Base-by-base conservation (phyloP, 257 asterid species). In the Schizonepeta tenuifolia region DNA sequence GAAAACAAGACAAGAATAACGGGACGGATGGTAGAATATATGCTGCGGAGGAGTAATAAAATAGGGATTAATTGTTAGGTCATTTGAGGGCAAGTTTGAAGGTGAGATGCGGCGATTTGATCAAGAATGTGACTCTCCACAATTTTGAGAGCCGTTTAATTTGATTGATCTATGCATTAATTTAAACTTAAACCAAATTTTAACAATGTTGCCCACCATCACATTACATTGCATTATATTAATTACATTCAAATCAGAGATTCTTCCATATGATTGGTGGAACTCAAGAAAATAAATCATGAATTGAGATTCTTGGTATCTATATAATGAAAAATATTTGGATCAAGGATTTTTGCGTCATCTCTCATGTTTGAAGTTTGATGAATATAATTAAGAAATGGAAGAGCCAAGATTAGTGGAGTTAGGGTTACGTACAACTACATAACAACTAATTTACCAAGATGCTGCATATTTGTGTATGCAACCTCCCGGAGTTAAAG, bases 91-190 rank as follows among this genome's bases (percentile, higher is more conserved):
- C 80, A 74, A 54, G 57, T 70, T 43, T 12, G 46, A 69, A 31
- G n/a, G 3, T 6, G 80, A 11, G 86, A 76, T 41, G 86, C 82
- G 82, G 86, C 82, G 74, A 79, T 1, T 12, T 4, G 81, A 49
- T 41, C 21, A 38, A 9, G 71, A 69, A n/a, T 12, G 8, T 57
- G 81, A 26, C 86, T 82, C 74, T 79, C 83, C 63, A 26, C 0
- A 50, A 65, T 60, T 76, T 55, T 2, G 71, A 79, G 72, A 59
- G 86, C 57, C 85, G 46, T 31, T 35, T 38, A 38, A 1, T 38
- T 46, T 70, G 2, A 22, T 36, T 70, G 2, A n/a, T n/a, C n/a
- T n/a, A 22, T 36, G 43, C 43, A 11, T 9, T 0, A 13, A 46
- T 58, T 68, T 38, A 59, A 67, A 58, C 74, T 67, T 66, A 44